Evolutionary conservation across 345 rosid genomes (phyloP).

Genomic region (Camelina sativa): DNA sequence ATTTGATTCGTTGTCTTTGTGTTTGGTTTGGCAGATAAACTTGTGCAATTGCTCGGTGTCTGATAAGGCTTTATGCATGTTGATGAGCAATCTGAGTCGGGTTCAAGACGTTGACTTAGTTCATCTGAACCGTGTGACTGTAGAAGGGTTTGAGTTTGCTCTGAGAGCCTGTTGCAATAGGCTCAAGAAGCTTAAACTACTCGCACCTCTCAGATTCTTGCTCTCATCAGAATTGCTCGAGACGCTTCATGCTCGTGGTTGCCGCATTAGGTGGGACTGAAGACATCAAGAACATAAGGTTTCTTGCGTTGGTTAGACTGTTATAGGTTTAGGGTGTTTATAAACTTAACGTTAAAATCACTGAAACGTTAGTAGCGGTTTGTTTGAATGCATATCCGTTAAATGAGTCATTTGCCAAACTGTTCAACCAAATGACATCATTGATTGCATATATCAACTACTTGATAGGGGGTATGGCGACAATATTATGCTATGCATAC

Average conservation of each 20-base stretch:
- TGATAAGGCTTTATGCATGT: conserved; percentile 57
- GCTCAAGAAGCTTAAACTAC: conserved; percentile 86
- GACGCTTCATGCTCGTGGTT: conserved; percentile 68
- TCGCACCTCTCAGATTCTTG: conserved; percentile 60
- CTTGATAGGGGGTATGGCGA: too few species aligned
- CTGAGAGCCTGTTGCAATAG: conserved; percentile 64
- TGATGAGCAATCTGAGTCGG: conserved; percentile 79
- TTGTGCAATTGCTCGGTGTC: conserved; percentile 64
- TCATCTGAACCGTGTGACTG: conserved; percentile 64
- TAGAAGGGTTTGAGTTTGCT: conserved; percentile 81
- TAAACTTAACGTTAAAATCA: background rate
- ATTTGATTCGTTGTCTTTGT: conserved; percentile 1
- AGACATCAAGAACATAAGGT: background rate
- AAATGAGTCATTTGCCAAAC: too few species aligned
- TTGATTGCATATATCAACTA: too few species aligned
- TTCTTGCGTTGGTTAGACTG: conserved; percentile 6
- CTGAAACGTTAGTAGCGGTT: background rate
- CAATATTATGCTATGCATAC: too few species aligned
- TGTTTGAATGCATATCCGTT: background rate
- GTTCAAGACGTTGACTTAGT: conserved; percentile 91
- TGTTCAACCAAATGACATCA: too few species aligned
- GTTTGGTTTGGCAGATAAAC: conserved; percentile 71
- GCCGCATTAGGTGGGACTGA: conserved; percentile 86
- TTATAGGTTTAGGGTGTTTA: background rate
- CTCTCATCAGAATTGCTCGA: conserved; percentile 76